Conservation (phyloP, 305 asterid genomes). For the Fraxinus xanthoxyloides region DNA sequence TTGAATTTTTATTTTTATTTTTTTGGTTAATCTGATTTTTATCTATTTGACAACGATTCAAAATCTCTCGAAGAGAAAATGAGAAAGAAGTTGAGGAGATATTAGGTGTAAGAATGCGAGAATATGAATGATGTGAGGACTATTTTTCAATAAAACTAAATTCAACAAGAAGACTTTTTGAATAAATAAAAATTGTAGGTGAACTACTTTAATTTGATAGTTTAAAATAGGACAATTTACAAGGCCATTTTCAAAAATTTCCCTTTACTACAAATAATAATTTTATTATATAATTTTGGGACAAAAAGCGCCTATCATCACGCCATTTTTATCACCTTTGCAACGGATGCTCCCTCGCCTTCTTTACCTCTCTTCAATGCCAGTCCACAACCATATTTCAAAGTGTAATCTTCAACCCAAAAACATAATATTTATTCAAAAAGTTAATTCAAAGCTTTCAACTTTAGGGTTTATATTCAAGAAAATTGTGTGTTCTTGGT, state of each 20-base stretch:
- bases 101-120: not conserved
- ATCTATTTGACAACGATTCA: not conserved
- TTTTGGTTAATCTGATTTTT: not conserved
- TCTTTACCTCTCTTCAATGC: conserved; percentile 6
- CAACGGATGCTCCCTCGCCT: not conserved
- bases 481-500: not conserved
- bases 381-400: conserved; percentile 10
- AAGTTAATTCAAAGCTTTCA: not conserved
- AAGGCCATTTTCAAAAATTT: not conserved
- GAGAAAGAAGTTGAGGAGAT: not conserved
- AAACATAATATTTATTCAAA: not conserved
- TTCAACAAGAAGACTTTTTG: not conserved
- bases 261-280: not conserved
- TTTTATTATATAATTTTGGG: not conserved
- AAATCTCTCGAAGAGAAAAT: not conserved
- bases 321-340: conserved; percentile 35
- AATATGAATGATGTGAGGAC: not conserved
- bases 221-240: not conserved
- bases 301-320: conserved; percentile 24
- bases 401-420: not conserved
- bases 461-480: not conserved
- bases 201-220: not conserved
- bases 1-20: not conserved
- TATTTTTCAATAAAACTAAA: not conserved
- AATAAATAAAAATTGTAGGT: not conserved